Base-by-base conservation (phyloP, 2,329 filamentous ascomycete genomes). In the Fusarium nanum region DNA sequence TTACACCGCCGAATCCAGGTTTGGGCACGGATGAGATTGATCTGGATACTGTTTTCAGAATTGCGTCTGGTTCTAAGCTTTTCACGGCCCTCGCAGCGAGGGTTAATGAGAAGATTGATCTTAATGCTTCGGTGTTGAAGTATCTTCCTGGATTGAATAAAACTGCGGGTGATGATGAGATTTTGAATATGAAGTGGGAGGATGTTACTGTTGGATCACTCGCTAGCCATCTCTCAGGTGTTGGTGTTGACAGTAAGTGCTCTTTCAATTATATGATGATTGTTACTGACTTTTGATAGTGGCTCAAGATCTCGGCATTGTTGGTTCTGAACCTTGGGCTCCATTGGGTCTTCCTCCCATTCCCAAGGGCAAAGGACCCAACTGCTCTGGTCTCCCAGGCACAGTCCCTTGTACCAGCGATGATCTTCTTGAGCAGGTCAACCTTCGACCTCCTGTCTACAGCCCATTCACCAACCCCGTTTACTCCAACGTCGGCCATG, bases 401-500 rank as follows among this genome's bases (percentile, higher is more conserved):
- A 78, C 79, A 0, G 70, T 67, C 1, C 69, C 77, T 3, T 79
- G 82, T 25, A 77, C 68, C 6, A 64, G 53, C 56, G 68, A 75
- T 7, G 76, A 81, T 44, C 65, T 79, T 2, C 62, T 79, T 3
- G 41, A 66, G 8, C 65, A 75, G 9, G 68, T 79, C 41, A 76
- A 76, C 42, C 65, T 67, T 18, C 71, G 73, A 12, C 72, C 76
- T 34, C 84, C 84, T 0, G 75, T 81, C 3, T 85, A 83, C 53
- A 71, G 76, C 0, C 81, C 85, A 0, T 84, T 82, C 67, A 78
- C 80, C 0, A 81, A 77, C 5, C 84, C 85, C 0, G 76, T 80
- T 5, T 88, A 88, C 72, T 83, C 84, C 28, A 86, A 87, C 67
- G 75, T 81, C 5, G 84, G 79, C 2, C 83, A 84, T 22, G 75